phyloP scores from a whole-genome alignment of 2,329 filamentous ascomycete species.

The Botrytis tulipae region DNA sequence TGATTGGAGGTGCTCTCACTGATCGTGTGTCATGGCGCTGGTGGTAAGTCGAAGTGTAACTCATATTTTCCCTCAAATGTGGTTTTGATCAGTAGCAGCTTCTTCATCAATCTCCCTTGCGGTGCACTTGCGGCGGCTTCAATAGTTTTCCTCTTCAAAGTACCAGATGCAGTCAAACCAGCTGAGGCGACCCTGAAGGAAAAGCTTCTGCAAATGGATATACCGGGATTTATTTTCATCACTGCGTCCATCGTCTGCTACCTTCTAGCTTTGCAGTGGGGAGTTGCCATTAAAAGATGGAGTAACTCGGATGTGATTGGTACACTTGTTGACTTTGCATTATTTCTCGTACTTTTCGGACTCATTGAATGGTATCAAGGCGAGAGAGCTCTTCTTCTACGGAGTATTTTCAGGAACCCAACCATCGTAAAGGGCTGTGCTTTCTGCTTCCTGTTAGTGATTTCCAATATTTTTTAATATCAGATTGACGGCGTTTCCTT shows the following conservation, averaged over 20 bases:
- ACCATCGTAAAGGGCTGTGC: slow-evolving; percentile 43
- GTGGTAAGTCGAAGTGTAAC: slow-evolving; percentile 29
- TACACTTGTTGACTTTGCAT: neutral
- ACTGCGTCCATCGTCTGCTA: slow-evolving; percentile 44
- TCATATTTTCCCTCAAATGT: neutral
- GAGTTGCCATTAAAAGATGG: slow-evolving; percentile 43
- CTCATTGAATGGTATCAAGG: neutral
- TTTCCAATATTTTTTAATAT: neutral
- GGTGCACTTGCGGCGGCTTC: slow-evolving; percentile 40
- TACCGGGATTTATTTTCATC: slow-evolving; percentile 44
- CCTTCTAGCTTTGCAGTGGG: slow-evolving; percentile 47
- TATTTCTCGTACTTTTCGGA: neutral
- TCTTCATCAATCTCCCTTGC: slow-evolving; percentile 43
- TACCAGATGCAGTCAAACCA: slow-evolving; percentile 34
- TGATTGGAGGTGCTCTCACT: slow-evolving; percentile 39
- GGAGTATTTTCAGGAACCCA: slow-evolving; percentile 43
- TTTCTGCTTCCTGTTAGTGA: slow-evolving; percentile 40
- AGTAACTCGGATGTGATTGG: neutral
- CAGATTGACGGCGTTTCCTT: neutral
- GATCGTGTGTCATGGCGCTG: slow-evolving; percentile 41
- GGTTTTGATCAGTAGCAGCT: slow-evolving; percentile 1
- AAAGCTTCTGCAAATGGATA: slow-evolving; percentile 48
- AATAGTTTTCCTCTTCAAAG: slow-evolving; percentile 44
- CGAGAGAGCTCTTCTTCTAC: slow-evolving; percentile 23
- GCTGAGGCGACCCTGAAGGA: slow-evolving; percentile 39